Evolutionary conservation across 1,284 basidiomycete genomes (phyloP), one percentile per base, ranked within the genome.

Genomic region (Trichosporon asahii): DNA sequence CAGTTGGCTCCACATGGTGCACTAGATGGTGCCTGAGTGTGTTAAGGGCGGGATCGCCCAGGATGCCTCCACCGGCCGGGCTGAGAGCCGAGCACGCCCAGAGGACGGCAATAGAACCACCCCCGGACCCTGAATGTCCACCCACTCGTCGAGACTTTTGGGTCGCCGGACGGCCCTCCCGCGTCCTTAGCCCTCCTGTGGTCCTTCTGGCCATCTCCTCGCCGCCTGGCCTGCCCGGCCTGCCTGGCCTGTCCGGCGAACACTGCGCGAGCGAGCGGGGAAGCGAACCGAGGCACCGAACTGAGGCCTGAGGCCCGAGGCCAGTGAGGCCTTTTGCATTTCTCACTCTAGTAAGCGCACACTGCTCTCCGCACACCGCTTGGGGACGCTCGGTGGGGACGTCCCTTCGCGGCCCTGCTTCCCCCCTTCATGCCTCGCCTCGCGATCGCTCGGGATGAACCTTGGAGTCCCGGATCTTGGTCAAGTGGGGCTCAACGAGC

Each of bases 1-100:
- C 27, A 33, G 57, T 61, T 61, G 57, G 57, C 57, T 61, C 57
- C 57, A 61, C 57, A 61, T 61, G 57, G 57, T 61, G 57, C 57
- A 31, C 18, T 61, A 31, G 57, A 31, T 31, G 27, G 57, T 61
- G 27, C 57, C 57, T 61, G 57, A n/a, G 57, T 5, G 18, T 31
- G 29, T 21, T 31, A 31, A 31, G 57, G 57, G 27, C 9, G 27
- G 29, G 57, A 61, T 61, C 49, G 57, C 57, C 57, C 57, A 61
- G 57, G 27, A 4, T 1, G 55, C 27, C 55, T 46, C 4, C 8
- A n/a, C 8, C 44, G 11, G 44, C n/a, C n/a, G n/a, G n/a, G n/a
- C n/a, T n/a, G n/a, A n/a, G 23, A 53, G 49, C 49, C 49, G 49
- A 31, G 29, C 27, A 15, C 29, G 57, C 57, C 57, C 27, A 61